Evolutionary conservation across 129 eudicot species (phyloP).

Genomic region (Helianthus annuus): HanXRQr2.0-SUNRISE NC_035447.2:34063293-34063792

Average conservation of each 20-base stretch:
- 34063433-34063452: conserved; percentile 61
- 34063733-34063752: too few relatives aligned
- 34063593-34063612: conserved; percentile 49
- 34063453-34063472: conserved; percentile 43
- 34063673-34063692: conserved; percentile 43
- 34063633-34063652: conserved; percentile 65
- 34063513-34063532: too few relatives aligned
- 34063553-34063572: too few relatives aligned
- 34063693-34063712: too few relatives aligned
- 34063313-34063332: conserved; percentile 58
- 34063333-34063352: conserved; percentile 42
- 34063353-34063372: too few relatives aligned
- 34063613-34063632: conserved; percentile 46
- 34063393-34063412: conserved; percentile 56
- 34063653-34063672: conserved; percentile 52
- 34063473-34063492: conserved; percentile 61
- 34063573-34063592: too few relatives aligned
- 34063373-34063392: too few relatives aligned
- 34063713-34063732: too few relatives aligned
- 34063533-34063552: too few relatives aligned
- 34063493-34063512: conserved; percentile 67
- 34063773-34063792: too few relatives aligned
- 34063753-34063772: too few relatives aligned
- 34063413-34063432: conserved; percentile 76
- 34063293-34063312: conserved; percentile 72